Evolutionary conservation across 495 filamentous ascomycete genomes (phyloP).

Genomic region (Aspergillus wentii): DNA sequence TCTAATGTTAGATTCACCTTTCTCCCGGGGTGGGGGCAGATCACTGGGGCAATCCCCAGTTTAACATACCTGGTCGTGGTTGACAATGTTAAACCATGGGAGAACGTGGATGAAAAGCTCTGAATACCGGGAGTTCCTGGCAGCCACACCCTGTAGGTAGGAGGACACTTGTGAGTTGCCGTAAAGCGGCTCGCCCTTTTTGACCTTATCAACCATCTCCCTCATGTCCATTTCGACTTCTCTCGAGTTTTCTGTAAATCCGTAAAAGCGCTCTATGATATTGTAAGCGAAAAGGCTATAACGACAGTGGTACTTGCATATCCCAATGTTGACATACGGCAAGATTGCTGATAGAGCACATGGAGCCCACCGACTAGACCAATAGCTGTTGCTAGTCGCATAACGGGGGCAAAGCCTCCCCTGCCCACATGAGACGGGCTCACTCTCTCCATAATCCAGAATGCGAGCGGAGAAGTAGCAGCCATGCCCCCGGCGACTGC

Average conservation of each 20-base stretch:
- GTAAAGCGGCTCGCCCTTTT: conserved; percentile 86
- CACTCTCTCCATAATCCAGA: conserved; percentile 74
- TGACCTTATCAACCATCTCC: conserved; percentile 95
- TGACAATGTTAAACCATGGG: conserved; percentile 97
- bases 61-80: conserved; percentile 72
- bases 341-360: conserved; percentile 71
- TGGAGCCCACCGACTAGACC: conserved; percentile 72
- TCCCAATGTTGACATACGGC: conserved; percentile 38
- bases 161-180: conserved; percentile 70
- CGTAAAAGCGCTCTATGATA: conserved; percentile 72
- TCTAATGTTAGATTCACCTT: too few relatives aligned
- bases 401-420: conserved; percentile 73
- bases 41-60: too few relatives aligned
- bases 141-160: conserved; percentile 90
- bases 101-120: conserved; percentile 75
- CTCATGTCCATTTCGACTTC: conserved; percentile 95
- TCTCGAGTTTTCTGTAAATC: conserved; percentile 82
- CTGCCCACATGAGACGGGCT: conserved; percentile 75
- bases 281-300: conserved; percentile 11
- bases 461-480: conserved; percentile 62
- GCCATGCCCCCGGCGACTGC: conserved; percentile 59
- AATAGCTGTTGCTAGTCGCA: conserved; percentile 72
- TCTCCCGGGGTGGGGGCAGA: too few relatives aligned
- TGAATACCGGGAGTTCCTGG: conserved; percentile 87
- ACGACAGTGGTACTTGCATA: not conserved